These are phyloP conservation scores for Helotiales sp. DNA, from an alignment of 2,329 filamentous ascomycete genomes.

Conservation along the genomic window DNA sequence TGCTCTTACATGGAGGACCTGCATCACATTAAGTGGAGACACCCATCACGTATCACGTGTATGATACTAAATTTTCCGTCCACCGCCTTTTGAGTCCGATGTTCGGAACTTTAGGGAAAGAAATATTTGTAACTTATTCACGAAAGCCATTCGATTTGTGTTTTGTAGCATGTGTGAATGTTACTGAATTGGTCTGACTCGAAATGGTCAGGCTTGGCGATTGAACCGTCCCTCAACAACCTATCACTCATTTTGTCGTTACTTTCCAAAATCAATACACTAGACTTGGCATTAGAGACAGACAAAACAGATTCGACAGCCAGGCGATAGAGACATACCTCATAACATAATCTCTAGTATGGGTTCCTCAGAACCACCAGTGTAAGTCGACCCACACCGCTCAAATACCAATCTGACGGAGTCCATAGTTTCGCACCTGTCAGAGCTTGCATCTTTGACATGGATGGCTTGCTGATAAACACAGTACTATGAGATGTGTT, in stretches of 20 bases:
- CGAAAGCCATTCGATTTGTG: not conserved
- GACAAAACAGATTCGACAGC: not conserved
- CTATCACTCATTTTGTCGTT: not conserved
- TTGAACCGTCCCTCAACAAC: not conserved
- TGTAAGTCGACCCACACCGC: slow-evolving; percentile 9
- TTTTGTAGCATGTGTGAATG: not conserved
- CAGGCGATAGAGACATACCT: not conserved
- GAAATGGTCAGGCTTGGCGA: not conserved
- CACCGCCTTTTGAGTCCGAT: not conserved
- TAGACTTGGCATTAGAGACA: not conserved
- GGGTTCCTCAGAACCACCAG: slow-evolving; percentile 8
- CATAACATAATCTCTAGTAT: not conserved
- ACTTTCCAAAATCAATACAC: not conserved
- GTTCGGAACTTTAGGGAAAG: not conserved
- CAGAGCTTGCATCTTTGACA: slow-evolving; percentile 93
- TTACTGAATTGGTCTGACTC: not conserved
- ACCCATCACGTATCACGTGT: not conserved
- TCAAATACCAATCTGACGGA: not conserved
- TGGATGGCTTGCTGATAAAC: slow-evolving; percentile 94
- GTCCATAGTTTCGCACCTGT: slow-evolving; percentile 72
- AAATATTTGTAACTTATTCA: not conserved
- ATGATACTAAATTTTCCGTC: not conserved
- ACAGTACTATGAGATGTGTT: slow-evolving; percentile 50
- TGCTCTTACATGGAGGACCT: not conserved
- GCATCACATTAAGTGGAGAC: not conserved